Base-by-base conservation (phyloP, 1,139 yeast genomes). In the Debaryomyces subglobosus region DNA sequence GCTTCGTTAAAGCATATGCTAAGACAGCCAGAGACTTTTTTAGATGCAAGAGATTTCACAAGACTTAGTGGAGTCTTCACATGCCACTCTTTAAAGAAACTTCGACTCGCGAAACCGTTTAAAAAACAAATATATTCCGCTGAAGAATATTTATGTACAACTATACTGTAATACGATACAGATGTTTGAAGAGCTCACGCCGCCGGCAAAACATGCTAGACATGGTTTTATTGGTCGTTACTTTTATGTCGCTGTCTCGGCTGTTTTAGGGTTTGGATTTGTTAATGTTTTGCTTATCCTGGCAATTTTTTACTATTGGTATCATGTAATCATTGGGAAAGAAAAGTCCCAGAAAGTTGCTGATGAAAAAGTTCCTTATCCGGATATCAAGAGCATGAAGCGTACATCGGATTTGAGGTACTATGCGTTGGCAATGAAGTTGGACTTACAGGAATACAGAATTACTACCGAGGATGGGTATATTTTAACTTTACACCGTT, bases 401-500 rank as follows among this genome's bases (percentile, higher is more conserved):
- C 52, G 63, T 2, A 55, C 67, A 3, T 52, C 56, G 33, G 62
- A 68, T 52, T 67, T 91, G 46, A 64, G 78, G 23, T 89, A 88
- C 62, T 92, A 91, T 62, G 84, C 86, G 10, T 68, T 72, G 43
- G 74, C 84, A 41, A 68, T 85, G 49, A 86, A 84, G 1, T 69
- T 88, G 27, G 84, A 79, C 27, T 71, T 90, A 36, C 79, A 77
- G 48, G 84, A 79, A 49, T 81, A 80, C 60, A 75, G 73, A 20
- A 75, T 91, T 2, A 72, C 79, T 6, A 92, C 98, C 0, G 71
- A 75, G n/a, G 98, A 94, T 67, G 97, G 97, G 1, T 91, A 80
- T 63, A 72, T 81, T 1, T 68, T 94, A 23, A 74, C 77, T 0
- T 64, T 92, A 43, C 86, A 89, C 61, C 81, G 89, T 44, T 65